These are phyloP conservation scores for Kregervanrija delftensis DNA, from an alignment of 805 yeast species.

Conservation along the genomic window DNA sequence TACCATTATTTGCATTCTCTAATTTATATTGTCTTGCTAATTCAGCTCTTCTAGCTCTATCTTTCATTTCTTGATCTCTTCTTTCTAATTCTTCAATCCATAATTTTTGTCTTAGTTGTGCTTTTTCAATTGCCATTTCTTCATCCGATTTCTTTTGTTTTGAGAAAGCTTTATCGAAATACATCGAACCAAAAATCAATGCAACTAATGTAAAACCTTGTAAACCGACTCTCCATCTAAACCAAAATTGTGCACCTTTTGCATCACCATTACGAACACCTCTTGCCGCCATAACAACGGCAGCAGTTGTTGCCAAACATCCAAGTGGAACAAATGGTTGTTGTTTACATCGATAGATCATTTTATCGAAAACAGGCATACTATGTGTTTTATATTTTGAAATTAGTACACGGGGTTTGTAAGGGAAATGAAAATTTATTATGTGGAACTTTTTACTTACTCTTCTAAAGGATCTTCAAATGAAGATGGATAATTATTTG, in stretches of 20 bases:
- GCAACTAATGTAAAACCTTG: slow-evolving; percentile 83
- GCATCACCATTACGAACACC: slow-evolving; percentile 70
- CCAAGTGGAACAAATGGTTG: slow-evolving; percentile 91
- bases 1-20: too few species aligned
- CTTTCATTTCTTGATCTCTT: slow-evolving; percentile 68
- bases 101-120: slow-evolving; percentile 72
- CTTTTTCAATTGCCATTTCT: slow-evolving; percentile 65
- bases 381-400: slow-evolving; percentile 18
- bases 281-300: slow-evolving; percentile 71
- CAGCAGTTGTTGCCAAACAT: slow-evolving; percentile 68
- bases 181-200: slow-evolving; percentile 69
- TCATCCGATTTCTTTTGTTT: slow-evolving; percentile 44
- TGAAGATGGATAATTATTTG: slow-evolving; percentile 41
- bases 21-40: slow-evolving; percentile 35
- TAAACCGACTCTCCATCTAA: slow-evolving; percentile 82
- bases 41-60: slow-evolving; percentile 62
- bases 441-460: slow-evolving; percentile 30
- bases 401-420: neutral
- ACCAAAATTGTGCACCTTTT: slow-evolving; percentile 74
- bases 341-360: slow-evolving; percentile 60
- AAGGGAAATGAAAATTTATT: neutral
- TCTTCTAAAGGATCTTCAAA: slow-evolving; percentile 40
- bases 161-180: slow-evolving; percentile 48
- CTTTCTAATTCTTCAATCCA: slow-evolving; percentile 92
- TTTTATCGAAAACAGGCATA: slow-evolving; percentile 47